Percentiles rank a stretch among this genome's conserved stretches.
phyloP scores from a whole-genome alignment of 225 moss, liverwort and hornwort species.

The Sphagnum tenellum region DNA sequence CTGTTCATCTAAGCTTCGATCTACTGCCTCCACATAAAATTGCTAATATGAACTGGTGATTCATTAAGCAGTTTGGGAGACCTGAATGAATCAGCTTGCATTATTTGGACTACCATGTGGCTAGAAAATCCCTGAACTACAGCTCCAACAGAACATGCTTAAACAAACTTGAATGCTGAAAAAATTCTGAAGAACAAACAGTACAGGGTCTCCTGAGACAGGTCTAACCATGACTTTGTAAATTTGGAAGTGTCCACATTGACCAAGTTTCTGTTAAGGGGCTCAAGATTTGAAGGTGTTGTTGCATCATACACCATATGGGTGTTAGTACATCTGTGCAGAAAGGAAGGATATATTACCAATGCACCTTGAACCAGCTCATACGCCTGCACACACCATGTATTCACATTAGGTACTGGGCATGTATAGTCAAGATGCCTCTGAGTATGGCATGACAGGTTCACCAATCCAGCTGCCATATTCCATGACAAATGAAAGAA shows the following conservation, averaged over 20 bases:
- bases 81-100: too few relatives aligned
- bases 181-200: not conserved
- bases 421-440: not conserved
- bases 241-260: not conserved
- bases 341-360: constrained; percentile 21
- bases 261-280: not conserved
- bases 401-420: not conserved
- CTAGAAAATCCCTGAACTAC: too few relatives aligned
- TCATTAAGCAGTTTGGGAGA: too few relatives aligned
- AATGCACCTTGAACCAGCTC: constrained; percentile 65
- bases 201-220: not conserved
- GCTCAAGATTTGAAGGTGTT: not conserved
- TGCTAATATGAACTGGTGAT: too few relatives aligned
- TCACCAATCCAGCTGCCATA: not conserved
- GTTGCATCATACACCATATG: not conserved
- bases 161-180: not conserved
- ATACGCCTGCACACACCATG: constrained; percentile 28
- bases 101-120: too few relatives aligned
- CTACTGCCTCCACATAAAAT: too few relatives aligned
- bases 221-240: not conserved
- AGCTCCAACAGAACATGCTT: not conserved
- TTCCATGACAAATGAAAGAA: too few relatives aligned
- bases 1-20: too few relatives aligned
- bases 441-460: not conserved
- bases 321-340: not conserved